Evolutionary conservation across 1,284 basidiomycete genomes (phyloP).

Genomic region (Apiotrichum mycotoxinovorans): DNA sequence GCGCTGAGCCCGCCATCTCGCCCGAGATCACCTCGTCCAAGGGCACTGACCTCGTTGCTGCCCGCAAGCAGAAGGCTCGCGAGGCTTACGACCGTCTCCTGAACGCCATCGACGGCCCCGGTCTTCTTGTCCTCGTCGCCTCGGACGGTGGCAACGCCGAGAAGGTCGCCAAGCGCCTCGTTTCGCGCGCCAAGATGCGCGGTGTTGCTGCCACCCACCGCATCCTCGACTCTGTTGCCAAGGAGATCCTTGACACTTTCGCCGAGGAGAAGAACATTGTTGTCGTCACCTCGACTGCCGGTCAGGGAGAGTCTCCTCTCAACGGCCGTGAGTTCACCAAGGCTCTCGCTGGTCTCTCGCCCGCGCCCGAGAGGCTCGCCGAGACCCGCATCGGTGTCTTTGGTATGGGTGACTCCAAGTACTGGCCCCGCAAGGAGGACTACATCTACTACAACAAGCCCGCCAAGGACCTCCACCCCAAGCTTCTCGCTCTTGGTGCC

Average conservation of each 20-base stretch:
- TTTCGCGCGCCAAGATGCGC: conserved; percentile 75
- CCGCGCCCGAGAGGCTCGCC: conserved; percentile 40
- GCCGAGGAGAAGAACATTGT: conserved; percentile 64
- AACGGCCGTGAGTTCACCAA: conserved; percentile 91
- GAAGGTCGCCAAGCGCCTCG: conserved; percentile 88
- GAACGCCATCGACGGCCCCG: conserved; percentile 81
- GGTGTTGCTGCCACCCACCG: conserved; percentile 74
- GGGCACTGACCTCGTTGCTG: conserved; percentile 78
- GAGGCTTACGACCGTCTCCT: conserved; percentile 83
- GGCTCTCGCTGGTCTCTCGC: conserved; percentile 66
- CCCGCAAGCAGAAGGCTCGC: conserved; percentile 76
- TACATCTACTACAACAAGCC: conserved; percentile 98
- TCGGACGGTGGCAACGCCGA: conserved; percentile 94
- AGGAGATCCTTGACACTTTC: conserved; percentile 60
- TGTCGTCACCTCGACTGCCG: conserved; percentile 93
- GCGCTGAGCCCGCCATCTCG: conserved; percentile 71
- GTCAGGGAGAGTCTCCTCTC: conserved; percentile 96
- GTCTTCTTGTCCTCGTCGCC: conserved; percentile 82
- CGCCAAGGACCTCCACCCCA: conserved; percentile 80
- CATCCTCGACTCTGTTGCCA: conserved; percentile 66
- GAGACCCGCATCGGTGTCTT: conserved; percentile 80
- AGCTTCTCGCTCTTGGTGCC: conserved; percentile 71
- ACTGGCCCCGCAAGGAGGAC: conserved; percentile 97
- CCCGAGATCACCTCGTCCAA: conserved; percentile 78
- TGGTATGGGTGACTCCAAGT: conserved; percentile 96